A percentile compares a stretch with the other conserved stretches of the same genome.
These are phyloP conservation scores for Zymoseptoria passerinii DNA, from an alignment of 2,329 filamentous ascomycete genomes.

Conservation along the genomic window DNA sequence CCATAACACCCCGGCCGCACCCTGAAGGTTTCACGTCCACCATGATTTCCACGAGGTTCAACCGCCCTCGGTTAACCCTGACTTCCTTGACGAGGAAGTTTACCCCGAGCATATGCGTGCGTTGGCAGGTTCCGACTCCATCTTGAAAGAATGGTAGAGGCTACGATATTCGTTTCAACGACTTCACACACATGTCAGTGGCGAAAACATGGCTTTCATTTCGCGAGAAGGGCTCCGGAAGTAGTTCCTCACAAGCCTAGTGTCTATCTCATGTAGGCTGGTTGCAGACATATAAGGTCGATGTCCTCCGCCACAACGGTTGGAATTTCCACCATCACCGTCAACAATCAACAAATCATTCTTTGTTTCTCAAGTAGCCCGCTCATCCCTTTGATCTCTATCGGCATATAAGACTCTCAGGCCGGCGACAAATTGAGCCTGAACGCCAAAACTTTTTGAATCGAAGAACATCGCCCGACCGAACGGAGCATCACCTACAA, in stretches of 20 bases:
- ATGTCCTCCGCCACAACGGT: neutral
- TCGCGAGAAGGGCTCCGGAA: neutral
- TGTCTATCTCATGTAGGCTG: neutral
- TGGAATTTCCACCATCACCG: neutral
- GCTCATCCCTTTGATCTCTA: neutral
- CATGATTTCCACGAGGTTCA: neutral
- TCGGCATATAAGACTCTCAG: neutral
- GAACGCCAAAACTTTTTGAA: neutral
- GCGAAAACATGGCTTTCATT: neutral
- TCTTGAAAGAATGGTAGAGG: neutral
- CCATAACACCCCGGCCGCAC: neutral
- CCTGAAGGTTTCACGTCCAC: neutral
- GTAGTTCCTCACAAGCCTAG: neutral
- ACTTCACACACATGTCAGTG: neutral
- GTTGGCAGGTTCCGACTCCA: neutral
- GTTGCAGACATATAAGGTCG: neutral
- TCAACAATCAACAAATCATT: neutral
- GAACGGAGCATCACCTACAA: neutral
- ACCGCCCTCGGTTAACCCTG: neutral
- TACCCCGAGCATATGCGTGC: neutral
- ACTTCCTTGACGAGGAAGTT: neutral
- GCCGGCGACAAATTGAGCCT: neutral
- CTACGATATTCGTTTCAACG: neutral
- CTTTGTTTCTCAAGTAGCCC: neutral
- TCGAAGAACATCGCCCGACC: neutral